Evolutionary conservation across 2,329 filamentous ascomycete genomes (phyloP).

Genomic region (Stemphylium vesicarium): DNA sequence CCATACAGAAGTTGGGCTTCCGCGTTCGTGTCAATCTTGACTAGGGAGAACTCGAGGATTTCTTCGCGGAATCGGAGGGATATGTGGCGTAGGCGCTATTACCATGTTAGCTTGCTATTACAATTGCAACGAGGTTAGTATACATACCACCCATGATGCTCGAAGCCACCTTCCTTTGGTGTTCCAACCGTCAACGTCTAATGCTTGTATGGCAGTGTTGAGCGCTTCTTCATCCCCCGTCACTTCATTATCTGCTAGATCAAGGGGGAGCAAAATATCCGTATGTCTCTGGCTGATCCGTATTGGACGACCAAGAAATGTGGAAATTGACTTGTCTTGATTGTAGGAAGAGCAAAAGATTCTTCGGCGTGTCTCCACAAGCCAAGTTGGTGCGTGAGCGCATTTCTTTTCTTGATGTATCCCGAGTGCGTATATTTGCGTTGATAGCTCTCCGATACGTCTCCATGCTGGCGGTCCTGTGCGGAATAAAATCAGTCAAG

Average conservation of each 20-base stretch:
- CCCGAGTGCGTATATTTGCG: constrained; percentile 41
- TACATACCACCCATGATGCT: constrained; percentile 36
- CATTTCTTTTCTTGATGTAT: constrained; percentile 40
- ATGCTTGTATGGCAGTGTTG: constrained; percentile 20
- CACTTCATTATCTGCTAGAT: constrained; percentile 39
- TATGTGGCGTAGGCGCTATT: constrained; percentile 31
- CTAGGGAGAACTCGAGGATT: constrained; percentile 39
- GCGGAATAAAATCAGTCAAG: neutral
- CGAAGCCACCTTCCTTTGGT: constrained; percentile 31
- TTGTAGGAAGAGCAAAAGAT: constrained; percentile 40
- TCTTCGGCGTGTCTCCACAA: constrained; percentile 37
- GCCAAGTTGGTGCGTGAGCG: constrained; percentile 34
- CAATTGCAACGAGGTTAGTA: neutral
- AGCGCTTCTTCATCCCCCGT: constrained; percentile 26
- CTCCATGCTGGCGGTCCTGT: constrained; percentile 41
- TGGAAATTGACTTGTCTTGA: constrained; percentile 43
- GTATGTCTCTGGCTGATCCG: constrained; percentile 40
- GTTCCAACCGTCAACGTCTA: constrained; percentile 51
- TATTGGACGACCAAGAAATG: constrained; percentile 43
- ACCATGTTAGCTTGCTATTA: neutral
- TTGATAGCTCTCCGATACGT: constrained; percentile 39
- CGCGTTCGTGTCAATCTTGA: constrained; percentile 28
- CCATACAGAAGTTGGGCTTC: constrained; percentile 30
- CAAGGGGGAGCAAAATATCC: constrained; percentile 39
- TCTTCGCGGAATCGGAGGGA: constrained; percentile 40